Base-by-base conservation (phyloP, 139 green algal genomes). In the Tetraselmis striata region DNA sequence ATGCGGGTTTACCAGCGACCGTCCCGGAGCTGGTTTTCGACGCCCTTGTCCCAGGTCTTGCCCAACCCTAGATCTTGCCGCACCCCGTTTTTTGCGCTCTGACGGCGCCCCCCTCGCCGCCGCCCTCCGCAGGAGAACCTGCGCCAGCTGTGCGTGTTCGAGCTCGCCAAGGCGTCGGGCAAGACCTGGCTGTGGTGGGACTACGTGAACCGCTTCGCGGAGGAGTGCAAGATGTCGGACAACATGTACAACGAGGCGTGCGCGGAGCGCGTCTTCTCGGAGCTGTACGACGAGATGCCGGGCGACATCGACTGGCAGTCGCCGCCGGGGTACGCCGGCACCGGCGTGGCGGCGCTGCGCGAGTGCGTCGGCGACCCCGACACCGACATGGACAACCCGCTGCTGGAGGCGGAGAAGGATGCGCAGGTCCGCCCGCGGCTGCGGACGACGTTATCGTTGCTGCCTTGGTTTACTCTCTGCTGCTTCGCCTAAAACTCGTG, bases 61-160 rank as follows among this genome's bases (percentile, higher is more conserved):
- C n/a, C n/a, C n/a, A n/a, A n/a, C n/a, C n/a, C n/a, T n/a, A n/a
- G n/a, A n/a, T n/a, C n/a, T n/a, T n/a, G n/a, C n/a, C n/a, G n/a
- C n/a, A n/a, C n/a, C n/a, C n/a, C n/a, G n/a, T n/a, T n/a, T n/a
- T n/a, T n/a, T n/a, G n/a, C n/a, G n/a, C n/a, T n/a, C n/a, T n/a
- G n/a, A n/a, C n/a, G n/a, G n/a, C n/a, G n/a, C n/a, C n/a, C n/a
- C n/a, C n/a, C n/a, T n/a, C n/a, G n/a, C n/a, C n/a, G n/a, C n/a
- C n/a, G n/a, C n/a, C n/a, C n/a, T n/a, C 28, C 75, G 83, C 86
- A 94, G 87, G 94, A 98, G 84, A 98, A 98, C 85, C 78, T 98
- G 80, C 85, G 94, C 2, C 88, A 94, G 84, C 91, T 98, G 77
- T 98, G 95, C 83, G 92, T 98, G 80, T 94, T 91, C 84, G 80